Percentiles rank a stretch among this genome's conserved stretches.
Conservation (phyloP, 352 stramenopile genomes). For the Pythium insidiosum region DNA sequence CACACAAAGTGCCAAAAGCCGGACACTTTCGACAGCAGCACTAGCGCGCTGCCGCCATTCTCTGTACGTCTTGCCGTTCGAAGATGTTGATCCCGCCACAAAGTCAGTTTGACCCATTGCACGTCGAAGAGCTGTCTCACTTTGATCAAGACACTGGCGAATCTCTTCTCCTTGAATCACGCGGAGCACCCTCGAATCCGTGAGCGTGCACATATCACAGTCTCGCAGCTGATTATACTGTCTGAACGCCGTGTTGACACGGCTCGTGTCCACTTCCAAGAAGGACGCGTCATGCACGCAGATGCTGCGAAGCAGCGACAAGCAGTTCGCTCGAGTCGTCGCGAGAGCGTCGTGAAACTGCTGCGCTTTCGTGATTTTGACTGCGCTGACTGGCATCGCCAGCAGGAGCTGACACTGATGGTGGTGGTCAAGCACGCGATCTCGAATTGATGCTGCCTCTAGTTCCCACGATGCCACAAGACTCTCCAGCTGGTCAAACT, state of each 20-base stretch:
- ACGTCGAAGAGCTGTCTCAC: slow-evolving; percentile 24
- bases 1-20: slow-evolving; percentile 23
- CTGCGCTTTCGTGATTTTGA: slow-evolving; percentile 19
- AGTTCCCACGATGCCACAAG: slow-evolving; percentile 20
- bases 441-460: slow-evolving; percentile 21
- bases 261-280: slow-evolving; percentile 37
- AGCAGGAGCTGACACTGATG: slow-evolving; percentile 22
- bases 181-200: slow-evolving; percentile 28
- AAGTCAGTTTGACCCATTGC: slow-evolving; percentile 48
- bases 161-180: slow-evolving; percentile 30
- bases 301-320: slow-evolving; percentile 31
- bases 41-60: slow-evolving; percentile 35
- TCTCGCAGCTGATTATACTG: slow-evolving; percentile 24
- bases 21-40: slow-evolving; percentile 20
- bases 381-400: slow-evolving; percentile 17
- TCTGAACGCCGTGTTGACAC: slow-evolving; percentile 30
- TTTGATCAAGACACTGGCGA: slow-evolving; percentile 18
- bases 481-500: slow-evolving; percentile 15
- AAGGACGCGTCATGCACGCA: slow-evolving; percentile 54
- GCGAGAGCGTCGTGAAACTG: slow-evolving; percentile 35
- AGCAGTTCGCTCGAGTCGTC: slow-evolving; percentile 28
- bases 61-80: slow-evolving; percentile 30
- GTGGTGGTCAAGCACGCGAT: slow-evolving; percentile 24
- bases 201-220: slow-evolving; percentile 24
- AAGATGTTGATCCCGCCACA: slow-evolving; percentile 18